Evolutionary conservation across 2,329 filamentous ascomycete species (phyloP).

Genomic region (Pseudogymnoascus sp.): DNA sequence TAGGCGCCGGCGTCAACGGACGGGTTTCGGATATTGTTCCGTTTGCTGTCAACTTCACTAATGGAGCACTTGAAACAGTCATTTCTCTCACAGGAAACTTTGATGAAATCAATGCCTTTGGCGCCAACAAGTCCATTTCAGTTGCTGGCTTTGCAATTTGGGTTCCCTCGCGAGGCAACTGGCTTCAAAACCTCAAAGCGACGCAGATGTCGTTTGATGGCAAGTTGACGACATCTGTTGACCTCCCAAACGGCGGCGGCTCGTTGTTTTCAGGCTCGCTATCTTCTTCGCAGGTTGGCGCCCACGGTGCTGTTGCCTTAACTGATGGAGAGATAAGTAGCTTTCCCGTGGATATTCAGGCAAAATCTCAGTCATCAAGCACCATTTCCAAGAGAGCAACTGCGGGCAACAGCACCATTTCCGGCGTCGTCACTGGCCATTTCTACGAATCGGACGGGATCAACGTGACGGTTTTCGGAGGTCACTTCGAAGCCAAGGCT

Average conservation of each 20-base stretch:
- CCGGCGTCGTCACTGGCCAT: constrained; percentile 67
- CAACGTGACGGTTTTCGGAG: constrained; percentile 82
- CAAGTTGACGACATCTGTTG: constrained; percentile 61
- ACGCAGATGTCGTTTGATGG: constrained; percentile 61
- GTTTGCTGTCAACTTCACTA: constrained; percentile 69
- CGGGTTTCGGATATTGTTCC: constrained; percentile 66
- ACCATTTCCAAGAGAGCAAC: constrained; percentile 39
- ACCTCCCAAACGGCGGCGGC: constrained; percentile 48
- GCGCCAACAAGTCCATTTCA: constrained; percentile 48
- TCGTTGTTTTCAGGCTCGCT: constrained; percentile 79
- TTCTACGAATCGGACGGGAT: constrained; percentile 63
- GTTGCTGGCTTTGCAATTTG: constrained; percentile 80
- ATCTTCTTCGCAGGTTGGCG: constrained; percentile 62
- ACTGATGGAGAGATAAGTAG: constrained; percentile 40
- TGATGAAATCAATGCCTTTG: constrained; percentile 60
- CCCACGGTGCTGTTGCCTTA: constrained; percentile 65
- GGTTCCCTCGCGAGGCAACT: constrained; percentile 78
- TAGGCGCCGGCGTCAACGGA: constrained; percentile 83
- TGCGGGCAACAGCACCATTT: constrained; percentile 35
- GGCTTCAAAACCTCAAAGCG: constrained; percentile 71
- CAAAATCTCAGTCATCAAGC: constrained; percentile 30
- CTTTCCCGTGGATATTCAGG: constrained; percentile 49
- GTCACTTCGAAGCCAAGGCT: constrained; percentile 68
- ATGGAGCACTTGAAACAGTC: constrained; percentile 58
- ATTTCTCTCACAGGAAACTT: constrained; percentile 79